Conservation (phyloP, 768 basidiomycete genomes). For the Neoboletus subvelutipes region DNA sequence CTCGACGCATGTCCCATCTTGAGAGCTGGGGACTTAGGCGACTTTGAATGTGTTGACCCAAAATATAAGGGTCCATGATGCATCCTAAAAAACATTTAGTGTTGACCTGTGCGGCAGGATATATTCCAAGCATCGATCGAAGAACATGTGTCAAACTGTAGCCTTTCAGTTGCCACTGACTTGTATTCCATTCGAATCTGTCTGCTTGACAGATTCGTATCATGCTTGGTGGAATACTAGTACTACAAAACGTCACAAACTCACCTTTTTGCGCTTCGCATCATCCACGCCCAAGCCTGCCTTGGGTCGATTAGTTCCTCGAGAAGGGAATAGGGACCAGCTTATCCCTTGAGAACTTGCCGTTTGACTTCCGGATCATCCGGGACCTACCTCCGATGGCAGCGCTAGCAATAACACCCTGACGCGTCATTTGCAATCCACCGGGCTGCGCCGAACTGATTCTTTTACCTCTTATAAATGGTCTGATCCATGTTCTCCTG, state of each 20-base stretch:
- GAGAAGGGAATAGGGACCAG: background rate
- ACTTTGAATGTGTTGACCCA: constrained; percentile 67
- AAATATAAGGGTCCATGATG: constrained; percentile 31
- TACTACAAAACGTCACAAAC: background rate
- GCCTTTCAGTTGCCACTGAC: background rate
- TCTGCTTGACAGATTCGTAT: background rate
- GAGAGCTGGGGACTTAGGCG: constrained; percentile 37
- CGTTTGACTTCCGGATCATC: background rate
- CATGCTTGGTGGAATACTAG: background rate
- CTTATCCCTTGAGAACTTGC: background rate
- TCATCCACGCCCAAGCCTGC: background rate
- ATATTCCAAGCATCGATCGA: constrained; percentile 12
- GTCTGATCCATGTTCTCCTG: background rate
- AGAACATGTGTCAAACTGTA: constrained; percentile 16
- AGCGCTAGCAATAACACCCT: background rate
- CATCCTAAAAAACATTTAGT: constrained; percentile 4
- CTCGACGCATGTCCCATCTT: constrained; percentile 58
- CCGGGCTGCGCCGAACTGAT: background rate
- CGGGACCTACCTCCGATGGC: background rate
- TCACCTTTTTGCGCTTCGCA: background rate
- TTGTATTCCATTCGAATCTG: background rate
- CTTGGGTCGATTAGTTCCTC: background rate
- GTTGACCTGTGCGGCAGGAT: constrained; percentile 15
- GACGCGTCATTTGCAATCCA: background rate
- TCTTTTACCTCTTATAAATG: background rate